Conservation (phyloP, 345 rosid genomes). For the Populus ilicifolia region DNA sequence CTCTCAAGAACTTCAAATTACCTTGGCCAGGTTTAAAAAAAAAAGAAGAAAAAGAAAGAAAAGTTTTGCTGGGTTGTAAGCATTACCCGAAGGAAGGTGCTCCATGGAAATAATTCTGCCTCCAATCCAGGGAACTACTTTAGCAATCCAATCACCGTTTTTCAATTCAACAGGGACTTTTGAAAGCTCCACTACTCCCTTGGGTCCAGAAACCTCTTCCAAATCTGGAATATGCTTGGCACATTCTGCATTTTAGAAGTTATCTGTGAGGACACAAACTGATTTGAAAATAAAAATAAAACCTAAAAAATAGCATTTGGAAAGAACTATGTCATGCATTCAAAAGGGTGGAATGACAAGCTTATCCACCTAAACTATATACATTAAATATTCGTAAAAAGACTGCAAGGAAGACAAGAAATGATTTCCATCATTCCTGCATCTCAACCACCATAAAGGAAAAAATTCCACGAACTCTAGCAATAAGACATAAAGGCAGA, state of each 20-base stretch:
- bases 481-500: not conserved
- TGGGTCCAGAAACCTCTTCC: conserved; percentile 49
- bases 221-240: conserved; percentile 54
- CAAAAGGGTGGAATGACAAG: too few species aligned
- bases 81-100: conserved; percentile 81
- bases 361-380: too few species aligned
- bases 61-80: not conserved
- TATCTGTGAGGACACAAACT: not conserved
- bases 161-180: conserved; percentile 54
- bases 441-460: not conserved
- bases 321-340: not conserved
- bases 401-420: too few species aligned
- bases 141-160: conserved; percentile 65
- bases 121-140: conserved; percentile 91
- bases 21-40: not conserved
- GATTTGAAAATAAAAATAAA: not conserved
- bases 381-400: not conserved
- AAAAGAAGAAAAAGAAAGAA: not conserved
- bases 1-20: too few species aligned
- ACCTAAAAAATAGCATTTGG: not conserved
- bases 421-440: not conserved
- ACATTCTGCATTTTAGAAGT: conserved; percentile 42
- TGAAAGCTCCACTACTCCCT: conserved; percentile 65
- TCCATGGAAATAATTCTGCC: conserved; percentile 90
- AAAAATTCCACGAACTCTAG: not conserved